Evolutionary conservation across 2,329 filamentous ascomycete species (phyloP), one percentile per base, ranked within the genome.

Genomic region (Paraphaeosphaeria sporulosa): DNA sequence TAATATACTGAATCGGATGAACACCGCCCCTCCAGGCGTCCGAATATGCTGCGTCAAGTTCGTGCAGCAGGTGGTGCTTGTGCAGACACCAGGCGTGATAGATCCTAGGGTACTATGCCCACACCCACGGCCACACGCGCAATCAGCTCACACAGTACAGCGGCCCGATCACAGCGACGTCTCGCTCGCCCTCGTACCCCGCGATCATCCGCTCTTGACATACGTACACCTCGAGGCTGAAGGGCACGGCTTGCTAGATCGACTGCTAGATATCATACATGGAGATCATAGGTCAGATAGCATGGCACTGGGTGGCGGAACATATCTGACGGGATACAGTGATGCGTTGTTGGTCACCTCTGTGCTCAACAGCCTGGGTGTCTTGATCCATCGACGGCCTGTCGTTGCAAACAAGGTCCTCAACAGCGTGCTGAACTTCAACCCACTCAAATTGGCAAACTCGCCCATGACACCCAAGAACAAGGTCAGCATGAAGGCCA

Each of bases 11-110:
- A 88, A 87, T 61, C 88, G 95, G 72, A 97, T 96, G 94, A 94
- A 97, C 69, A 86, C 84, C 46, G 89, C 92, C 19, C 82, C 87
- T 15, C 85, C 90, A 13, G 90, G 92, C 2, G 87, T 98, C 64
- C 90, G 90, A 70, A 90, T 98, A 76, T 96, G 93, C 83, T 98
- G 95, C 81, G 90, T 98, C 84, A 99, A 99, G 79, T 99, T 99
- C 78, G 90, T 93, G 40, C 94, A 99, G 81, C 89, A 92, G 64
- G 92, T 98, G 47, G 91, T 99, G 47, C 86, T 97, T 66, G 92
- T 93, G 19, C 94, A 99, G 79, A 97, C 93, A 12, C 89, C 90
- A n/a, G 92, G 92, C 49, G 81, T 90, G 60, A 91, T 92, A 67
- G 94, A 98, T 74, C 90, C 91, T 68, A 89, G 92, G 82, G 92